Conservation (phyloP, 1,139 yeast species). For the Yarrowia galli region DNA sequence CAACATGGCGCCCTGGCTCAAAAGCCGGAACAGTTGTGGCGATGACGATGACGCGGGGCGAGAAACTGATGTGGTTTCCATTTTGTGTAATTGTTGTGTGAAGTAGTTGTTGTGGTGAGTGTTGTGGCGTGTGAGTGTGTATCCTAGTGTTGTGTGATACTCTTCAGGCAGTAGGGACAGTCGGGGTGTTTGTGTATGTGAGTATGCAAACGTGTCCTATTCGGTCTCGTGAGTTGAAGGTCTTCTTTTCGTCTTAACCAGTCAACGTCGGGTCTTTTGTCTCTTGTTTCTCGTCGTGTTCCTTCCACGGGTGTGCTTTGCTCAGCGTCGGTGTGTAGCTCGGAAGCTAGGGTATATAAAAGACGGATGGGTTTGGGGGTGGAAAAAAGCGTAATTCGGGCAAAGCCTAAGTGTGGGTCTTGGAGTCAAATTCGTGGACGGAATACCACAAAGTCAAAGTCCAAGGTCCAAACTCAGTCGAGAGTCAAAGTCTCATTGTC, state of each 20-base stretch:
- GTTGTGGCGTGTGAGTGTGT: background rate
- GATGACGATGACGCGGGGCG: constrained; percentile 13
- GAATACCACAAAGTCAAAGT: background rate
- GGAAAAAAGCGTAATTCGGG: constrained; percentile 28
- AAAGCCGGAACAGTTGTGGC: constrained; percentile 28
- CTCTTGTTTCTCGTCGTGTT: background rate
- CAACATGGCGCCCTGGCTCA: constrained; percentile 33
- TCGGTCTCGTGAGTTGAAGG: background rate
- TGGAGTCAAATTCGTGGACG: background rate
- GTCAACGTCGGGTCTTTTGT: background rate
- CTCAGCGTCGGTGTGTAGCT: constrained; percentile 16
- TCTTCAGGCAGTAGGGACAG: too few relatives aligned
- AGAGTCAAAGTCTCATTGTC: constrained; percentile 29
- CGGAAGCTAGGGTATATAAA: constrained; percentile 37
- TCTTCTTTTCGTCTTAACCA: background rate
- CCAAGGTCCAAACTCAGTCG: too few relatives aligned
- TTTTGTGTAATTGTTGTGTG: background rate
- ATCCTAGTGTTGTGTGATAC: background rate
- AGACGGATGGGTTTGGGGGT: constrained; percentile 32
- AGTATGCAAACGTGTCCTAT: constrained; percentile 23
- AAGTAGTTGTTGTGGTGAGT: background rate
- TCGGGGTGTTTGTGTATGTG: constrained; percentile 12
- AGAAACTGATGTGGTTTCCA: constrained; percentile 27
- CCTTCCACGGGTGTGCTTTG: constrained; percentile 25
- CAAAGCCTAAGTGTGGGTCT: constrained; percentile 24